Base-by-base conservation (phyloP, 371 early-diverging fungal genomes). In the Nematocida sp. region DNA sequence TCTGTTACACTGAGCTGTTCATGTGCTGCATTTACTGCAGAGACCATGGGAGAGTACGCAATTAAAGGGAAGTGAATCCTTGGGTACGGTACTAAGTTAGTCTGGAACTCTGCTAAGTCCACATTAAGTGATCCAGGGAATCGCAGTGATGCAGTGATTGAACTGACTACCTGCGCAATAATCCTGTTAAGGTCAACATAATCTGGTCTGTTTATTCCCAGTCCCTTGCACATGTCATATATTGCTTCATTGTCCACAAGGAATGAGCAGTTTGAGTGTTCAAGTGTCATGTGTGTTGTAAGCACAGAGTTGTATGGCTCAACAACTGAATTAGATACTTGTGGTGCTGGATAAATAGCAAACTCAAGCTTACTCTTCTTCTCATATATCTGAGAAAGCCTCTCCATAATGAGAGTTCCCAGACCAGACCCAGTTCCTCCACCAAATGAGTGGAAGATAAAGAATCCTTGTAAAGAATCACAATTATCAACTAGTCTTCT, bases 351-450 rank as follows among this genome's bases (percentile, higher is more conserved):
- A 90, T 96, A 97, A 70, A 98, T 94, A 27, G 95, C 91, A 90
- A 96, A 97, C 89, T 95, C 95, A 83, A 96, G 92, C 91, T 95
- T 96, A 85, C 93, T 92, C 91, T 95, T 95, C 89, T 97, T 96
- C 86, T 95, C 95, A 87, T 94, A 96, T 90, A 95, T 96, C 56
- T 92, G 91, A 46, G 94, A 93, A 58, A 98, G 90, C 84, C 94
- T 93, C 87, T 96, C 96, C 88, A 97, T 90, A 72, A 98, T 90
- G 72, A 96, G 90, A 69, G 96, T 94, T 85, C 96, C 97, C 88
- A 98, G 95, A 86, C 97, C 97, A 73, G 95, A 95, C 74, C 97
- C 96, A 70, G 96, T 96, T 85, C 94, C 97, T 87, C 97, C 96
- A 87, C 97, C 96, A 88, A 97, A 96, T 83, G 93, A 92, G 91